Base-by-base conservation (phyloP, 768 basidiomycete species). In the Rossbeevera mucosa region DNA sequence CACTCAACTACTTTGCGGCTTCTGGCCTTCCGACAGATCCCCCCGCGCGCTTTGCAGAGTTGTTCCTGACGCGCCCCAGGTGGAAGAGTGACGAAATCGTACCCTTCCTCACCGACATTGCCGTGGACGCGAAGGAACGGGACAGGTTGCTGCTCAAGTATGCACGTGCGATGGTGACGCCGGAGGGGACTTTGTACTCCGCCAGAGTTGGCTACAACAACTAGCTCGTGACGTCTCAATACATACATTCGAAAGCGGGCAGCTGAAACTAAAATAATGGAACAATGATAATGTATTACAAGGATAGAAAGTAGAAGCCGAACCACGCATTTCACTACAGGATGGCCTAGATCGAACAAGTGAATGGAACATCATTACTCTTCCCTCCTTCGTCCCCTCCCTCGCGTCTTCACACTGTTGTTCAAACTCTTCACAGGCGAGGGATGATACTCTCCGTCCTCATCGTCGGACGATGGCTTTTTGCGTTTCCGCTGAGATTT, bases 61-160 rank as follows among this genome's bases (percentile, higher is more conserved):
- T 98, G 14, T 99, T 99, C 75, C 74, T 91, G 33, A 87, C 86
- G 8, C 82, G 86, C 5, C 56, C 80, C 20, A 80, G 80, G 42
- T 94, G 92, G 91, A 83, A 78, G 61, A 79, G 76, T 6, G 83
- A 87, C 12, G 91, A 94, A 16, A 88, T 97, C 54, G 70, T 73
- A 24, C 89, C 88, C 4, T 98, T 94, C 71, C 72, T 98, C 12
- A 69, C 75, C 6, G 92, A 92, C 56, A 82, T 96, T 50, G 86
- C 86, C 0, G 75, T 93, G n/a, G 84, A 91, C 63, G 71, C 74
- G 7, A 95, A 96, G 68, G 91, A 91, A 63, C 77, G 89, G 36
- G 94, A 98, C 65, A 92, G 86, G 66, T 65, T 95, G 56, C 71
- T 96, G 33, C 79, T 91, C 40, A 97, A 93, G 71, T 90, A 87